Evolutionary conservation across 352 stramenopile species (phyloP), one percentile per base, ranked within the genome.

Genomic region (Phytopythium delawarense): DNA sequence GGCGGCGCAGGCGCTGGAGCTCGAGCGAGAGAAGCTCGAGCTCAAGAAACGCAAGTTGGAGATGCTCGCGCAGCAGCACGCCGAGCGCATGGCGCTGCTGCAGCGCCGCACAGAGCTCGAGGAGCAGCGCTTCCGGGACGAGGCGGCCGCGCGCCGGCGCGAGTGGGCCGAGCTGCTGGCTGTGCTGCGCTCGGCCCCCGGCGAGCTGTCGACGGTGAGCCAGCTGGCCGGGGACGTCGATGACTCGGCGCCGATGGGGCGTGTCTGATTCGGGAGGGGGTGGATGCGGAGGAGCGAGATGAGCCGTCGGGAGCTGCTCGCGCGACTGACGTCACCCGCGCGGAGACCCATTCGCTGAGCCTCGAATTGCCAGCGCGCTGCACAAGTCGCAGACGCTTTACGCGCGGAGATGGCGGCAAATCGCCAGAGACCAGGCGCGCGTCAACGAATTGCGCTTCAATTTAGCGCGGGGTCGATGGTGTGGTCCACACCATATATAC

Each of bases 21-120:
- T 81, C 37, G 70, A 78, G 55, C 55, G 63, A 13, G 70, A 78
- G 66, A 81, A 78, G 66, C 63, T 81, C 37, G 62, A 61, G 23
- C 61, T 81, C 39, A 81, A 81, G 68, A 75, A 75, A 16, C 67
- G 73, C 28, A 78, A 81, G 53, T 50, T 81, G 15, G 65, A 57
- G 56, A 59, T 81, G 51, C 55, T 81, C 20, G 65, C 42, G 37
- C 55, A 67, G 57, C 73, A 81, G 28, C 73, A 81, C 68, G 63
- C 67, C 16, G 67, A 81, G 48, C 65, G 62, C 34, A 71, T 81
- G 65, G 68, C 61, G 40, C 55, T 81, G 44, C 39, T 73, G 65
- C 67, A 61, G 1, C 67, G 67, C 40, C 70, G 68, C 0, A 21
- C 70, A 20, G 52, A 63, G 46, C 57, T 70, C 16, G 63, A 72